Evolutionary conservation across 345 rosid genomes (phyloP).

Genomic region (Eutrema heterophyllum): DNA sequence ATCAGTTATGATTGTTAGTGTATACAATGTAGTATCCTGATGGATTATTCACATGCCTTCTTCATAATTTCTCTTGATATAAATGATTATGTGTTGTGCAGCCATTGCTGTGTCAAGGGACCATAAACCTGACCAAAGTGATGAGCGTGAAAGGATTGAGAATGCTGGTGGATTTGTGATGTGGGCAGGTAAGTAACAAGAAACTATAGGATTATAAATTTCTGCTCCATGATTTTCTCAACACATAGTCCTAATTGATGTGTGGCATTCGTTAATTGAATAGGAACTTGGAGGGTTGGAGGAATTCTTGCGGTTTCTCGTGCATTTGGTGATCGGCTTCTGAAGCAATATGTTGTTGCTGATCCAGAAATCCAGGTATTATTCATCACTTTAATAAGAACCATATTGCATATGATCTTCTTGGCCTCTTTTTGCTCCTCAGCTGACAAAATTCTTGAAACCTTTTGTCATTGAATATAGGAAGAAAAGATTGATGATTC

Average conservation of each 20-base stretch:
- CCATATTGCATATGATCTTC: not conserved
- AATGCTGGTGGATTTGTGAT: conserved; percentile 98
- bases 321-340: conserved; percentile 91
- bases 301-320: conserved; percentile 99
- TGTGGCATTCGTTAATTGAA: not conserved
- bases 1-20: not conserved
- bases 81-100: conserved; percentile 19
- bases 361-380: conserved; percentile 90
- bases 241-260: not conserved
- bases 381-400: not conserved
- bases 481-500: conserved; percentile 85
- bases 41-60: no score
- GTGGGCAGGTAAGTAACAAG: conserved; percentile 85
- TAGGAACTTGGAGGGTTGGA: conserved; percentile 99
- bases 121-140: conserved; percentile 95
- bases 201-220: not conserved
- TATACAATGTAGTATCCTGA: not conserved
- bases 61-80: no score
- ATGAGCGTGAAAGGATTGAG: conserved; percentile 96
- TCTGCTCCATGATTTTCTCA: not conserved
- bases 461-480: conserved; percentile 36
- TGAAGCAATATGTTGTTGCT: conserved; percentile 97
- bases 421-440: not conserved
- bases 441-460: not conserved
- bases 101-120: conserved; percentile 96